Evolutionary conservation across 78 protist species (phyloP).

Genomic region (Dictyostelium discoideum): dicty_2.7 NC_007090.3:5294001-5294500

Average conservation of each 20-base stretch:
- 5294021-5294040: conserved; percentile 30
- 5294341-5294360: conserved; percentile 27
- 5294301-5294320: conserved; percentile 7
- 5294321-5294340: conserved; percentile 30
- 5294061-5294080: not conserved
- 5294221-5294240: not conserved
- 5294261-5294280: not conserved
- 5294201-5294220: not conserved
- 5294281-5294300: conserved; percentile 7
- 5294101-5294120: not conserved
- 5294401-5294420: conserved; percentile 27
- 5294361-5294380: not conserved
- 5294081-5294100: not conserved
- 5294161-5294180: not conserved
- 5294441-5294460: conserved; percentile 78
- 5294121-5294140: not conserved
- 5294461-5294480: conserved; percentile 17
- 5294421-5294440: conserved; percentile 63
- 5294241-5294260: not conserved
- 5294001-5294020: conserved; percentile 8
- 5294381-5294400: not conserved
- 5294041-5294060: not conserved
- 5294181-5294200: not conserved
- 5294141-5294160: not conserved
- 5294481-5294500: not conserved